phyloP scores from a whole-genome alignment of 78 protist genomes.

The Isochrysis galbana region DNA sequence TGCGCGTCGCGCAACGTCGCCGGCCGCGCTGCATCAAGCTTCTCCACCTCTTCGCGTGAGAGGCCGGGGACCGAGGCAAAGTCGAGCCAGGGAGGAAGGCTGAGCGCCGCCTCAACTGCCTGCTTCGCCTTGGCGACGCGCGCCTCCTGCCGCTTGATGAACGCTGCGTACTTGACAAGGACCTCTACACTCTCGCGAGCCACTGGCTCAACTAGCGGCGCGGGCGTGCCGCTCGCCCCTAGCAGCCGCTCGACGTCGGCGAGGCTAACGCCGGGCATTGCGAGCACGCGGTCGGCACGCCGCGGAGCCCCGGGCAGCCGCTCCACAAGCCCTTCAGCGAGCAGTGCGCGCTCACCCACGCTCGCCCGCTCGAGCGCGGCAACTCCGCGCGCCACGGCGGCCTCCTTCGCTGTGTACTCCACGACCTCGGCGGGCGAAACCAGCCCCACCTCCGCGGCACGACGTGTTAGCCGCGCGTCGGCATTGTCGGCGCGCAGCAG shows the following conservation, averaged over 20 bases:
- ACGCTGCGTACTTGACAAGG: not conserved
- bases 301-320: not conserved
- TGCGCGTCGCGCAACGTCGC: not conserved
- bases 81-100: not conserved
- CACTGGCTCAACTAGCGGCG: not conserved
- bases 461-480: conserved; percentile 72
- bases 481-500: conserved; percentile 88
- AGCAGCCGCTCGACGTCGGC: not conserved
- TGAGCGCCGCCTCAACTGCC: not conserved
- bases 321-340: not conserved
- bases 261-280: not conserved
- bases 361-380: not conserved
- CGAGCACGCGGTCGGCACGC: not conserved
- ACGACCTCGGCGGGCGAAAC: not conserved
- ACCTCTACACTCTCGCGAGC: not conserved
- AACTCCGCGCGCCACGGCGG: not conserved
- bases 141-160: not conserved
- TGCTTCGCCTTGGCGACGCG: too few species aligned
- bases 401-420: not conserved
- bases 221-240: not conserved
- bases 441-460: conserved; percentile 9
- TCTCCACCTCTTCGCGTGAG: conserved; percentile 44
- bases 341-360: not conserved
- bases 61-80: not conserved
- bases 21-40: conserved; percentile 12